These are phyloP conservation scores for Rhizophora apiculata DNA, from an alignment of 345 rosid species.

Conservation along the genomic window DNA sequence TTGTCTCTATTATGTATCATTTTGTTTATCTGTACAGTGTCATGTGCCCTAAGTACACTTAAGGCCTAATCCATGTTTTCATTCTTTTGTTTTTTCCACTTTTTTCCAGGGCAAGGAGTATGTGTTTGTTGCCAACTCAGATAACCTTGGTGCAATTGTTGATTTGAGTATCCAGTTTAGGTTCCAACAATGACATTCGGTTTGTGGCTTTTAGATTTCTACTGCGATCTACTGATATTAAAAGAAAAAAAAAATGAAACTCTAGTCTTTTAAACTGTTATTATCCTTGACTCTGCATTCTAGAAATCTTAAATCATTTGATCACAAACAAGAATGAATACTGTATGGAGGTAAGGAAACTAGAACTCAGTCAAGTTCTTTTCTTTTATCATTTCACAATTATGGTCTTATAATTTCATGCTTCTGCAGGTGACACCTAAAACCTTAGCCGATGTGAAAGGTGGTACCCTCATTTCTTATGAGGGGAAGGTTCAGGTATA, in stretches of 20 bases:
- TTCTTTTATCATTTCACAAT: slow-evolving; percentile 2
- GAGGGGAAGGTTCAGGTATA: slow-evolving; percentile 95
- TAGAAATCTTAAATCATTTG: slow-evolving; percentile 58
- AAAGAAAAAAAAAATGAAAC: slow-evolving; percentile 5
- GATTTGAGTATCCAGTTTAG: slow-evolving; percentile 87
- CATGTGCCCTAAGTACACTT: neutral
- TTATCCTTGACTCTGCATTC: slow-evolving; percentile 34
- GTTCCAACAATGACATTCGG: slow-evolving; percentile 2
- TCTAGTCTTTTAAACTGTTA: slow-evolving; percentile 15
- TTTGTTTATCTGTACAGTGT: neutral
- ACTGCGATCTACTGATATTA: neutral
- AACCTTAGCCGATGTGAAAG: slow-evolving; percentile 95
- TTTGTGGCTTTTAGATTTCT: slow-evolving; percentile 8
- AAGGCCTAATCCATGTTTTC: neutral
- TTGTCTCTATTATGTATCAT: slow-evolving; percentile 19
- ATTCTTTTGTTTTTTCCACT: slow-evolving; percentile 1
- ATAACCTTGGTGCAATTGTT: slow-evolving; percentile 90
- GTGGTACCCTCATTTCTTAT: slow-evolving; percentile 95
- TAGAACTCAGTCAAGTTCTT: slow-evolving; percentile 9
- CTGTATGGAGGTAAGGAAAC: slow-evolving; percentile 54
- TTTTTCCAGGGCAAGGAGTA: slow-evolving; percentile 81
- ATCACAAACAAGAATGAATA: slow-evolving; percentile 42
- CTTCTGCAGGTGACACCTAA: slow-evolving; percentile 53
- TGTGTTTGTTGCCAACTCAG: slow-evolving; percentile 90
- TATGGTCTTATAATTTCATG: slow-evolving; percentile 4